A percentile compares a stretch with the other conserved stretches of the same genome.
These are phyloP conservation scores for Carpinus fangiana DNA, from an alignment of 306 rosid genomes.

Conservation along the genomic window DNA sequence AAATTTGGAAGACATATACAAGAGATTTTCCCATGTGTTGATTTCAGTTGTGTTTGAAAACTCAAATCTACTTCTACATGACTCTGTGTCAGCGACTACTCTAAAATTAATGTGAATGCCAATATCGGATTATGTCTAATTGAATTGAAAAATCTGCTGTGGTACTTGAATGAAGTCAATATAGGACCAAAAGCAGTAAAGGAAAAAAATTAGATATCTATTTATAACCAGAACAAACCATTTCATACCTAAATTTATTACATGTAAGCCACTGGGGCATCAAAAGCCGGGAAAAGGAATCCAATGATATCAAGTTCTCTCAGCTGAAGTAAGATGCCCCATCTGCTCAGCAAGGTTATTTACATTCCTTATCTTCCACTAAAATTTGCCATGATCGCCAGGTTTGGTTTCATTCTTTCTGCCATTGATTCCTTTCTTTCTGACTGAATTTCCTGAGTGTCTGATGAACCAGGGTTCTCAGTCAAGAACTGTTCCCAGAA, in stretches of 20 bases:
- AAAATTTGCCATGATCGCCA: slow-evolving; percentile 41
- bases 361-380: slow-evolving; percentile 68
- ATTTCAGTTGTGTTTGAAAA: not conserved
- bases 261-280: slow-evolving; percentile 38
- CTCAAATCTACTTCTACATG: no score
- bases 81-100: not conserved
- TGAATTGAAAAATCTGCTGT: slow-evolving; percentile 17
- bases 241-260: slow-evolving; percentile 49
- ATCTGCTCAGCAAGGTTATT: slow-evolving; percentile 67
- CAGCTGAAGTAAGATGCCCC: slow-evolving; percentile 65
- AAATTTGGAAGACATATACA: not conserved
- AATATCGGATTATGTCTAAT: not conserved
- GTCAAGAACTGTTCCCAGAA: slow-evolving; percentile 91
- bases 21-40: not conserved
- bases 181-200: not conserved
- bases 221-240: slow-evolving; percentile 16
- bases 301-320: slow-evolving; percentile 40
- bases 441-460: slow-evolving; percentile 60
- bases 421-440: slow-evolving; percentile 54
- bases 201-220: slow-evolving; percentile 13
- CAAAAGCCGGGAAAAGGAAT: slow-evolving; percentile 36
- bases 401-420: slow-evolving; percentile 54
- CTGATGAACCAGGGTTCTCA: slow-evolving; percentile 74
- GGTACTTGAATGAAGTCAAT: slow-evolving; percentile 5
- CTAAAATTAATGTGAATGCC: not conserved